These are phyloP conservation scores for Rhizophagus clarus DNA, from an alignment of 192 early-diverging fungal species.

Conservation along the genomic window DNA sequence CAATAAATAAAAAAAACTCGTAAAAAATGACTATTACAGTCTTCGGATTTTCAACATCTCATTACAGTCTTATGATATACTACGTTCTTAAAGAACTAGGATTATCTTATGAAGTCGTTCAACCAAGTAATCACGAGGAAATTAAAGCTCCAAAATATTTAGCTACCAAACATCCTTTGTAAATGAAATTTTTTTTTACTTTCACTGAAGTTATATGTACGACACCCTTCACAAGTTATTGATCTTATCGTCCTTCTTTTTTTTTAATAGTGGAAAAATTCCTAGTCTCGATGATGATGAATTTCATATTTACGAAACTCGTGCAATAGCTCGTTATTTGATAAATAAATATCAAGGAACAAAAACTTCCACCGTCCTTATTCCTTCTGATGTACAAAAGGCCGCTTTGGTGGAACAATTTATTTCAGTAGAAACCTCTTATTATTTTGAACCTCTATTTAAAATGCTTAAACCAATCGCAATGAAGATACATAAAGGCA, in stretches of 20 bases:
- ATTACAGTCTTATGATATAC: conserved; percentile 35
- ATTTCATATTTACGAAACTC: too few species aligned
- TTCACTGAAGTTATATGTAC: conserved; percentile 32
- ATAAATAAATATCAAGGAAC: too few species aligned
- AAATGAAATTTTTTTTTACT: not conserved
- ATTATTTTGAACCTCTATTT: too few species aligned
- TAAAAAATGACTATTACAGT: conserved; percentile 23
- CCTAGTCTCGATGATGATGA: too few species aligned
- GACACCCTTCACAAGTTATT: conserved; percentile 35
- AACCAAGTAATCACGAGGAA: not conserved
- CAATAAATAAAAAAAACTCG: too few species aligned
- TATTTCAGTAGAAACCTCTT: conserved; percentile 30
- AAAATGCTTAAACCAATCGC: not conserved
- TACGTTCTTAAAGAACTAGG: conserved; percentile 36
- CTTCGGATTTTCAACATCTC: too few species aligned
- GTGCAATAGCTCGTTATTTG: too few species aligned
- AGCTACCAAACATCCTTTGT: conserved; percentile 46
- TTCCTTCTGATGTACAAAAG: conserved; percentile 36
- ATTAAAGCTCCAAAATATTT: too few species aligned
- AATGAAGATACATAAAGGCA: not conserved
- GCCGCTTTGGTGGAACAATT: conserved; percentile 39
- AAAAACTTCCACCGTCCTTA: conserved; percentile 1
- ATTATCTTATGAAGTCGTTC: conserved; percentile 37
- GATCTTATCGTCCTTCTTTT: conserved; percentile 39
- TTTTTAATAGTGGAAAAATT: conserved; percentile 34